Conservation (phyloP, 1,284 basidiomycete genomes). For the Fomes fomentarius region DNA sequence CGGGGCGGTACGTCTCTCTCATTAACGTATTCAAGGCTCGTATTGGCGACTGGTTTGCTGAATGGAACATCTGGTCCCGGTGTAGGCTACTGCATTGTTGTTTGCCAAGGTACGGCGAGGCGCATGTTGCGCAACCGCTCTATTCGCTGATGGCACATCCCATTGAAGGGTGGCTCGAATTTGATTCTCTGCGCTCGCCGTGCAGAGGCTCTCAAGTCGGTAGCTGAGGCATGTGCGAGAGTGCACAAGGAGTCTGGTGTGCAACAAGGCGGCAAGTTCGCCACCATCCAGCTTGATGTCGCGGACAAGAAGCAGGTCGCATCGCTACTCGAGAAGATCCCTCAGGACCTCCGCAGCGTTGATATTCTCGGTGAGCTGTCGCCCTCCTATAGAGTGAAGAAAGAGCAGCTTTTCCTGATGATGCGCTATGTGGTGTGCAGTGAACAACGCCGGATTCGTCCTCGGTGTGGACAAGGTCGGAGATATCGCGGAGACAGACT, state of each 20-base stretch:
- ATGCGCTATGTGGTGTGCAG: no score
- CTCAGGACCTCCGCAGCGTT: constrained; percentile 64
- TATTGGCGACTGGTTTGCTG: not conserved
- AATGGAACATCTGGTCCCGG: not conserved
- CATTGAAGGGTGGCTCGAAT: constrained; percentile 71
- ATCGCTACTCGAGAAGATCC: constrained; percentile 68
- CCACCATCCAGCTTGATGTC: constrained; percentile 72
- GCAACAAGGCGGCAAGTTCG: constrained; percentile 74
- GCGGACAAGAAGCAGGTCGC: constrained; percentile 73
- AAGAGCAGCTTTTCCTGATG: no score
- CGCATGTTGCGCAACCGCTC: not conserved
- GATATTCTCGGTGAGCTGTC: constrained; percentile 70
- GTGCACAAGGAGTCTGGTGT: constrained; percentile 76
- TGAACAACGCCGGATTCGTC: constrained; percentile 90
- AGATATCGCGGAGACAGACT: constrained; percentile 72
- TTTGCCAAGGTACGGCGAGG: constrained; percentile 77
- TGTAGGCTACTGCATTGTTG: constrained; percentile 79
- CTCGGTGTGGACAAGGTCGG: constrained; percentile 84
- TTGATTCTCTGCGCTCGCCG: constrained; percentile 77
- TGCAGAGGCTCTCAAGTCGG: constrained; percentile 62
- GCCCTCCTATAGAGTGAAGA: no score
- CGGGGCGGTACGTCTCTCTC: constrained; percentile 60
- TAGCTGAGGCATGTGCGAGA: constrained; percentile 63
- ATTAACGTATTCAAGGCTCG: not conserved
- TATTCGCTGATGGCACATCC: not conserved